A percentile compares a stretch with the other conserved stretches of the same genome.
These are phyloP conservation scores for Cymbopogon citratus DNA, from an alignment of 176 grass and related monocot species.

Conservation along the genomic window DNA sequence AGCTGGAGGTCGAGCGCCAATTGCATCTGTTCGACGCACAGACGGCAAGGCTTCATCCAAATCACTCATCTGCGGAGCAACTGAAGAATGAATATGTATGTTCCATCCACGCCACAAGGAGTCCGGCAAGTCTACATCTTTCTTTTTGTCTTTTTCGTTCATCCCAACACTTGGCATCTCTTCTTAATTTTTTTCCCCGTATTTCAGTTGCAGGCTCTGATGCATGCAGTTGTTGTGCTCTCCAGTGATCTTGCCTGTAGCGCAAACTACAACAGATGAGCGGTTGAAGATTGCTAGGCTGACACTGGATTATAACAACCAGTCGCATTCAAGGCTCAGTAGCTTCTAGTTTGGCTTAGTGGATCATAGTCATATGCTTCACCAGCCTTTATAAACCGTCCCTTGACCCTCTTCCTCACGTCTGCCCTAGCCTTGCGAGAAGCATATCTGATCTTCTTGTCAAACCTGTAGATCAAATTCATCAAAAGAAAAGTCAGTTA, in stretches of 20 bases:
- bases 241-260: constrained; percentile 8
- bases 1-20: constrained; percentile 3
- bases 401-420: too few species aligned
- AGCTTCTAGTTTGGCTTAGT: constrained; percentile 65
- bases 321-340: constrained; percentile 25
- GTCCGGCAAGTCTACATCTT: constrained; percentile 19
- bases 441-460: too few species aligned
- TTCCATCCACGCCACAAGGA: constrained; percentile 41
- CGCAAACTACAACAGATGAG: constrained; percentile 18
- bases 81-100: constrained; percentile 40
- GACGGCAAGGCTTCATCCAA: constrained; percentile 16
- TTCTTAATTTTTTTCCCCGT: background rate
- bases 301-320: constrained; percentile 19
- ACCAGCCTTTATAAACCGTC: constrained; percentile 62
- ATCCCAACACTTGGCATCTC: background rate
- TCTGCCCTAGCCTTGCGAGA: too few species aligned
- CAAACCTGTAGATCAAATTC: too few species aligned
- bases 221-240: constrained; percentile 3
- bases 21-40: constrained; percentile 27
- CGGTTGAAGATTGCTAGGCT: constrained; percentile 32
- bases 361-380: constrained; percentile 98
- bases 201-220: background rate
- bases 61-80: constrained; percentile 29
- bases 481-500: too few species aligned
- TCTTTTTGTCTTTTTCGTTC: constrained; percentile 22